Conservation (phyloP, 495 filamentous ascomycete species). For the Penicillium taxi region DNA sequence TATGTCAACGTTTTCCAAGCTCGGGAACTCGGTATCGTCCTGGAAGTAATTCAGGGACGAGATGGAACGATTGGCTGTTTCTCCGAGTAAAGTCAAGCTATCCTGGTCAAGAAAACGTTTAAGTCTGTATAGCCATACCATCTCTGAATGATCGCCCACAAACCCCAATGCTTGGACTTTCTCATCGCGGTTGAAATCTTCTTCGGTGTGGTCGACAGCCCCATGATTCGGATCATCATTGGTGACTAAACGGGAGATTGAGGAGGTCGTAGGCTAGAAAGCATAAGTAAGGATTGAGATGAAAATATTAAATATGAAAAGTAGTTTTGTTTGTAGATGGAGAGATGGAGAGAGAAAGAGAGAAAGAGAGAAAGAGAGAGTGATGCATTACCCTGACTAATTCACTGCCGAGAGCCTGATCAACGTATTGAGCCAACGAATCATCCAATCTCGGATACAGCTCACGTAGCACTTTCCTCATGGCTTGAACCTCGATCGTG, state of each 20-base stretch:
- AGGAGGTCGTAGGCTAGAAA: conserved; percentile 1
- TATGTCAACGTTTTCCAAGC: conserved; percentile 38
- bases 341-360: neutral
- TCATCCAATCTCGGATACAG: conserved; percentile 29
- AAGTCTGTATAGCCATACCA: conserved; percentile 51
- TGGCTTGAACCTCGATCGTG: conserved; percentile 24
- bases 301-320: no score
- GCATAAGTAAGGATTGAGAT: neutral
- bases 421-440: conserved; percentile 28
- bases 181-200: conserved; percentile 51
- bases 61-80: conserved; percentile 21
- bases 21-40: conserved; percentile 42
- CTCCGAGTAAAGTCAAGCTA: conserved; percentile 6
- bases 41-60: conserved; percentile 47
- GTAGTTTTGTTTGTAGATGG: neutral
- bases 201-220: conserved; percentile 45
- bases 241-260: conserved; percentile 5
- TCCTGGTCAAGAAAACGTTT: conserved; percentile 31
- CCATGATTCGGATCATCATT: conserved; percentile 30
- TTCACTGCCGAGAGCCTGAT: conserved; percentile 21
- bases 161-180: conserved; percentile 47
- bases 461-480: conserved; percentile 31
- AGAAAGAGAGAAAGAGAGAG: neutral
- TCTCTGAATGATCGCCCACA: conserved; percentile 55
- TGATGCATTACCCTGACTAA: conserved; percentile 13